Evolutionary conservation across 345 rosid species (phyloP), one percentile per base, ranked within the genome.

Genomic region (Melaleuca quinquenervia): DNA sequence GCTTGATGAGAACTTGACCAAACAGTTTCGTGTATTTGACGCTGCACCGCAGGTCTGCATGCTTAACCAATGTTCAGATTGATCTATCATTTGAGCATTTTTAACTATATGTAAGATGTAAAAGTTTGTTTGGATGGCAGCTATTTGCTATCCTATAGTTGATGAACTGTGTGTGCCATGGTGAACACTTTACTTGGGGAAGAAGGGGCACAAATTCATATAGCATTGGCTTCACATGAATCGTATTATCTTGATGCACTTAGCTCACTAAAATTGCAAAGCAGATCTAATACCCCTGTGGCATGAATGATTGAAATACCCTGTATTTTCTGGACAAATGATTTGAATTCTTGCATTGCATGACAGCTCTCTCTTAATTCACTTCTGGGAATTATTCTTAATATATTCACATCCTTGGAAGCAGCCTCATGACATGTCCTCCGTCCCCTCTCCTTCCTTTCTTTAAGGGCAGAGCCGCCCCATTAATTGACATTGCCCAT

Each of bases 41-140:
- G 99, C 99, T 83, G 98, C 99, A 36, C 98, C 98, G 32, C 96
- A 94, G 95, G 98, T 98, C 85, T 83, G 90, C 16, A 60, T 84
- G 44, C 51, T 36, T 36, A 36, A 53, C 49, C 51, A 11, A 10
- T 27, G 52, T 54, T 64, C 21, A 20, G 52, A 82, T 56, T 84
- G 48, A 16, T 70, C 50, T 50, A 6, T 26, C 51, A 62, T 45
- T 41, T 6, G 2, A 64, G 52, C 36, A 55, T 27, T 62, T 84
- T 48, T 41, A 24, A 27, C 32, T n/a, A 45, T 29, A 83, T 3
- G 58, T 15, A 6, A 36, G 48, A 70, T 70, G 48, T 36, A 8
- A 36, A 70, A 32, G 22, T 70, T 6, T 36, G 9, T 70, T 3
- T 70, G 78, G 78, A 45, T 70, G 78, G 78, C 48, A 18, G 44